These are phyloP conservation scores for Xylaria hypoxylon DNA, from an alignment of 2,329 filamentous ascomycete species.

Conservation along the genomic window DNA sequence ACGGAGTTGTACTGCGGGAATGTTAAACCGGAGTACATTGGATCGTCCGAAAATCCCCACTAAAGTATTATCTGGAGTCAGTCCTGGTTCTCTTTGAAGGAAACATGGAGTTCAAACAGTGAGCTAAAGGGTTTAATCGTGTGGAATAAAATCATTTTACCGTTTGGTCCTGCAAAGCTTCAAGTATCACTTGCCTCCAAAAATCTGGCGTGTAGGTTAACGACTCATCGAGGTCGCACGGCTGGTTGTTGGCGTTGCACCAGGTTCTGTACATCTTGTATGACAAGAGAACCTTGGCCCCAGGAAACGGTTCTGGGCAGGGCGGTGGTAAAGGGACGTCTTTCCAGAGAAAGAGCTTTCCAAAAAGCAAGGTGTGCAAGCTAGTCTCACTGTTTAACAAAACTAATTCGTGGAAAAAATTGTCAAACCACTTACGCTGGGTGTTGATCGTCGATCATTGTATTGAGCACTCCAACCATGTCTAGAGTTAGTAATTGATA, in stretches of 20 bases:
- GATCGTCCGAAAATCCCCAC: conserved; percentile 16
- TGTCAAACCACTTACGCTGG: neutral
- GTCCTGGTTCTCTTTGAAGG: neutral
- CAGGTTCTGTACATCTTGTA: neutral
- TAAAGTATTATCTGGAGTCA: conserved; percentile 11
- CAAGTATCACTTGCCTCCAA: neutral
- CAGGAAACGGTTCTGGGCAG: conserved; percentile 13
- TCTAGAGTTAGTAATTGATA: neutral
- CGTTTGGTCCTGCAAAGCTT: neutral
- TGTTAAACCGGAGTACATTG: neutral
- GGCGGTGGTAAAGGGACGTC: neutral
- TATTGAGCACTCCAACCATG: conserved; percentile 1
- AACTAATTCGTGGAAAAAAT: neutral
- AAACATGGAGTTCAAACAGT: neutral
- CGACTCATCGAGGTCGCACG: too few relatives aligned
- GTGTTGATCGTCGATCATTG: conserved; percentile 13
- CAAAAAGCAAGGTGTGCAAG: conserved; percentile 21
- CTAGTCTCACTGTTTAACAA: conserved; percentile 9
- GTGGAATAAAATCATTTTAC: neutral
- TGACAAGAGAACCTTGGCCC: conserved; percentile 16
- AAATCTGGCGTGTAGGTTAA: neutral
- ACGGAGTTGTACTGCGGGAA: neutral
- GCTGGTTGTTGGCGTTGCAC: too few relatives aligned
- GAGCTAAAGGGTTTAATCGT: neutral
- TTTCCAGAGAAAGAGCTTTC: conserved; percentile 9